These are phyloP conservation scores for Botrytis pseudocinerea DNA, from an alignment of 2,329 filamentous ascomycete species.

Conservation along the genomic window DNA sequence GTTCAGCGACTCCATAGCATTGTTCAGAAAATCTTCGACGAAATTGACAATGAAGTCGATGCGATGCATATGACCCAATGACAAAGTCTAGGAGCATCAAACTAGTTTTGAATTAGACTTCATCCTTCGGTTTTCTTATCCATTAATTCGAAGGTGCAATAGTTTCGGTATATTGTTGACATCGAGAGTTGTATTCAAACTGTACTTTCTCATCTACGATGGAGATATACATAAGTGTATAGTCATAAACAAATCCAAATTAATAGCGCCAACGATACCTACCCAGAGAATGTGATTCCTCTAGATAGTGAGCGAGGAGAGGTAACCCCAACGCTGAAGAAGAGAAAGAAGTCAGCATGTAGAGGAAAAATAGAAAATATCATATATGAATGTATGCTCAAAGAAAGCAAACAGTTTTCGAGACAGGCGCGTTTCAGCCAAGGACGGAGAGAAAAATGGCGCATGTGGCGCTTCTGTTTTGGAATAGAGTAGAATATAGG, in stretches of 20 bases:
- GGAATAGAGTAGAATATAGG: neutral
- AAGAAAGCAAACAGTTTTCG: neutral
- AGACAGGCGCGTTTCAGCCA: neutral
- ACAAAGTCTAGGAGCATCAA: neutral
- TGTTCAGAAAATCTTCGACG: neutral
- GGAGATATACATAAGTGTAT: neutral
- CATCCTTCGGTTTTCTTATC: neutral
- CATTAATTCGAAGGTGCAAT: neutral
- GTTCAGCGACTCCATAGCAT: slow-evolving; percentile 1
- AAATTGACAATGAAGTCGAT: neutral
- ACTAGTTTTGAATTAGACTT: neutral
- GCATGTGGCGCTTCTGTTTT: neutral
- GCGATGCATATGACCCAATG: neutral
- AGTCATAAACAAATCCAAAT: neutral
- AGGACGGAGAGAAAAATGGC: neutral
- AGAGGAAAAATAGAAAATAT: neutral
- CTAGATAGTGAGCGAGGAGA: neutral
- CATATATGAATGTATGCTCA: neutral
- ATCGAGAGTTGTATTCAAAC: neutral
- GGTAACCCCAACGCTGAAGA: neutral
- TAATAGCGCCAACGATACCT: neutral
- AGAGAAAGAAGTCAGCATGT: neutral
- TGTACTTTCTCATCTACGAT: neutral
- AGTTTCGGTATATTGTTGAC: neutral
- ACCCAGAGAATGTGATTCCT: neutral